Evolutionary conservation across 306 rosid species (phyloP).

Genomic region (Cicer judaicum): DNA sequence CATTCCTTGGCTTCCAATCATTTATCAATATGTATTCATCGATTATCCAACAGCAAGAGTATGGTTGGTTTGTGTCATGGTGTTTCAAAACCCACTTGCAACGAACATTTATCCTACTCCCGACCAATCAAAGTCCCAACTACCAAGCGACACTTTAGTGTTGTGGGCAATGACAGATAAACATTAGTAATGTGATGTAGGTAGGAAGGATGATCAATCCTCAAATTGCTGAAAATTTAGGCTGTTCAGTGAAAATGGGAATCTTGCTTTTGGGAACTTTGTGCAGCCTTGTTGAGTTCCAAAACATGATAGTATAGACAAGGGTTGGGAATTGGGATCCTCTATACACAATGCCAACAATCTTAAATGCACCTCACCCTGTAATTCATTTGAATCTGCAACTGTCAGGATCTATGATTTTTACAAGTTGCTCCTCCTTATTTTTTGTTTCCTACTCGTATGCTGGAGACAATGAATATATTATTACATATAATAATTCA

Average conservation of each 20-base stretch:
- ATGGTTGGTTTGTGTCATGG: background rate
- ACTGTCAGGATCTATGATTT: background rate
- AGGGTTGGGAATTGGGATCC: too few relatives aligned
- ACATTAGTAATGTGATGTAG: background rate
- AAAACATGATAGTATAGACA: background rate
- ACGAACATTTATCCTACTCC: background rate
- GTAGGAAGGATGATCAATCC: background rate
- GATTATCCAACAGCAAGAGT: background rate
- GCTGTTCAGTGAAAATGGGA: background rate
- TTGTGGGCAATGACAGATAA: background rate
- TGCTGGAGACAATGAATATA: background rate
- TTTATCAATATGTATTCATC: background rate
- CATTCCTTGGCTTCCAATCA: background rate
- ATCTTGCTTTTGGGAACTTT: background rate
- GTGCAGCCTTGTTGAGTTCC: background rate
- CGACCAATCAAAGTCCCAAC: constrained; percentile 14
- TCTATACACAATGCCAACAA: background rate
- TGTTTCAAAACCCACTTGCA: constrained; percentile 4
- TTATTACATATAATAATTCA: background rate
- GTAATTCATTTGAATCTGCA: constrained; percentile 1
- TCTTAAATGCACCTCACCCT: constrained; percentile 4
- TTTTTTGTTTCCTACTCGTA: background rate
- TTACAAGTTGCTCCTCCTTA: background rate
- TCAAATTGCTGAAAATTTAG: background rate
- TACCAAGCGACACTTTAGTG: constrained; percentile 2